A percentile compares a stretch with the other conserved stretches of the same genome.
Evolutionary conservation across 2,329 filamentous ascomycete genomes (phyloP).

Genomic region (Fusarium humuli): DNA sequence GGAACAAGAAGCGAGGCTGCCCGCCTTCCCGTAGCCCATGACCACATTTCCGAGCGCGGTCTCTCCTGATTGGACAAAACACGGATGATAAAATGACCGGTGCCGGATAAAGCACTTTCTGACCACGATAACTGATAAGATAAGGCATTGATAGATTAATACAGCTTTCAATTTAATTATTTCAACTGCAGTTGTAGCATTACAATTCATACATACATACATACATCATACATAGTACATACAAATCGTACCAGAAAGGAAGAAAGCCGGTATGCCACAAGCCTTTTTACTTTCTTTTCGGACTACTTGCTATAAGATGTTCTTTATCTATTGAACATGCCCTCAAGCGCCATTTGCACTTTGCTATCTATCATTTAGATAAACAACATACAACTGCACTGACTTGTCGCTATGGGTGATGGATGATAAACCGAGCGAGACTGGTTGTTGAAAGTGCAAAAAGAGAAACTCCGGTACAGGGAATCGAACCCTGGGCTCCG

Average conservation of each 20-base stretch:
- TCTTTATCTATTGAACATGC: neutral
- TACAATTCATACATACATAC: neutral
- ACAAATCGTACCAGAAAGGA: neutral
- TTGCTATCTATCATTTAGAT: neutral
- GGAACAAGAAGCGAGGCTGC: slow-evolving; percentile 49
- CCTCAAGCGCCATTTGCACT: neutral
- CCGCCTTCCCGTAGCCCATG: slow-evolving; percentile 49
- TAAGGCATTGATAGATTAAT: slow-evolving; percentile 1
- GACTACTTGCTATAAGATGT: neutral
- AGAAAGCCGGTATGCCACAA: neutral
- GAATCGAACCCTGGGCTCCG: slow-evolving; percentile 47
- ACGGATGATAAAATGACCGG: slow-evolving; percentile 43
- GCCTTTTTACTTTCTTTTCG: neutral
- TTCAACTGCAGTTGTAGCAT: neutral
- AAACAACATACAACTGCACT: neutral
- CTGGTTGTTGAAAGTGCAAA: accelerated
- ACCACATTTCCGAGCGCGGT: slow-evolving; percentile 45
- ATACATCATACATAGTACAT: neutral
- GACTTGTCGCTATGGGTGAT: neutral
- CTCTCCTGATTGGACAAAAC: slow-evolving; percentile 32
- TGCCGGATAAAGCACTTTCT: slow-evolving; percentile 30
- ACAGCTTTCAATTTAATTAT: neutral
- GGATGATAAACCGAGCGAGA: neutral
- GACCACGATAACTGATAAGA: slow-evolving; percentile 9
- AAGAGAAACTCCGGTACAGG: slow-evolving; percentile 41